These are phyloP conservation scores for Amanita rubescens DNA, from an alignment of 768 basidiomycete genomes.

Conservation along the genomic window DNA sequence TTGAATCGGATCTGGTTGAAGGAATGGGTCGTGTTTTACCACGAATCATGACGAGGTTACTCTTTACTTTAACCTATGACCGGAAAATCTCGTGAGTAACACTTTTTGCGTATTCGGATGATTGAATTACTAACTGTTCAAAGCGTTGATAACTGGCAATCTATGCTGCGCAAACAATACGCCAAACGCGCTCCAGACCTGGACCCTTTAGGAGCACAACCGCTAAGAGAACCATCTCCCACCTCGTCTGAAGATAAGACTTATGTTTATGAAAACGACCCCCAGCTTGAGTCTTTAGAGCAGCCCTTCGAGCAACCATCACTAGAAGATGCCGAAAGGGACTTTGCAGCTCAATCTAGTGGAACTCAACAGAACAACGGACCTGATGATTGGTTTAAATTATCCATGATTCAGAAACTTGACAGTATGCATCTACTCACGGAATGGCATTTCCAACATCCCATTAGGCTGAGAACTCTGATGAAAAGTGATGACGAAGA, in stretches of 20 bases:
- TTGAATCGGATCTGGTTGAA: slow-evolving; percentile 68
- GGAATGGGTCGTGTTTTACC: slow-evolving; percentile 55
- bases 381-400: slow-evolving; percentile 58
- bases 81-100: slow-evolving; percentile 64
- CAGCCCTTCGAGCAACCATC: neutral
- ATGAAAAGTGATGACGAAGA: slow-evolving; percentile 78
- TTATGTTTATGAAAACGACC: slow-evolving; percentile 12
- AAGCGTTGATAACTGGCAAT: slow-evolving; percentile 76
- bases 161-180: slow-evolving; percentile 70
- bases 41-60: slow-evolving; percentile 66
- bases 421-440: slow-evolving; percentile 64
- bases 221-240: slow-evolving; percentile 18
- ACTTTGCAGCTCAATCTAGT: neutral
- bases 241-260: slow-evolving; percentile 6
- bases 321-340: neutral
- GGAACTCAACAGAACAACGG: neutral
- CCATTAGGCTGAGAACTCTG: slow-evolving; percentile 54
- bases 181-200: slow-evolving; percentile 59
- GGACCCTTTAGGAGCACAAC: slow-evolving; percentile 67
- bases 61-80: slow-evolving; percentile 73
- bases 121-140: slow-evolving; percentile 14
- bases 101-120: slow-evolving; percentile 3
- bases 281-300: neutral
- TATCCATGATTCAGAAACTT: slow-evolving; percentile 65
- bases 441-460: slow-evolving; percentile 87